These are phyloP conservation scores for Kockiozyma suomiensis DNA, from an alignment of 805 yeast genomes.

Conservation along the genomic window DNA sequence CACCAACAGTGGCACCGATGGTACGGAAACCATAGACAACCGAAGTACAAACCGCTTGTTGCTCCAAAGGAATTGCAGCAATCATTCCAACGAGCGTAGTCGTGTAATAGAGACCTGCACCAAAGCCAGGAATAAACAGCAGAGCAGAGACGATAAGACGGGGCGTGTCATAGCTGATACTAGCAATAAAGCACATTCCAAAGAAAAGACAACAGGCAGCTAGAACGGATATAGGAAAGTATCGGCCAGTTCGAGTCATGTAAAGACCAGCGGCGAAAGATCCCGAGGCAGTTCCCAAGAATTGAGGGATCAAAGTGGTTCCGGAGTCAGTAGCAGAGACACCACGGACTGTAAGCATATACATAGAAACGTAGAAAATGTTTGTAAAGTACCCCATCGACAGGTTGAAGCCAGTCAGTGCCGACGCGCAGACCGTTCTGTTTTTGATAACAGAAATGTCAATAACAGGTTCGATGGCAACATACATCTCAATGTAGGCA, in stretches of 20 bases:
- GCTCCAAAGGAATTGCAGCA: slow-evolving; percentile 66
- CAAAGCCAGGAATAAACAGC: slow-evolving; percentile 57
- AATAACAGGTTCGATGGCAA: slow-evolving; percentile 66
- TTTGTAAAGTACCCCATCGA: slow-evolving; percentile 68
- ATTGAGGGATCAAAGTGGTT: slow-evolving; percentile 53
- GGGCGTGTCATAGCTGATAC: slow-evolving; percentile 31
- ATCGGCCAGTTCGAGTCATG: slow-evolving; percentile 69
- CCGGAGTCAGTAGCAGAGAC: slow-evolving; percentile 61
- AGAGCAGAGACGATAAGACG: slow-evolving; percentile 46
- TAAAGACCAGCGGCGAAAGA: slow-evolving; percentile 67
- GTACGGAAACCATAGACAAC: slow-evolving; percentile 87
- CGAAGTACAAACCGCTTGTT: slow-evolving; percentile 84
- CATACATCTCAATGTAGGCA: slow-evolving; percentile 52
- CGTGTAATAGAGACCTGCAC: slow-evolving; percentile 67
- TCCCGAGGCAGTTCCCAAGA: slow-evolving; percentile 67
- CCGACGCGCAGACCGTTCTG: slow-evolving; percentile 64
- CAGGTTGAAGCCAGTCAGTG: slow-evolving; percentile 69
- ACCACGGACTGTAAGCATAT: slow-evolving; percentile 58
- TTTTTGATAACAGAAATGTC: slow-evolving; percentile 60
- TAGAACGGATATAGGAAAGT: slow-evolving; percentile 51
- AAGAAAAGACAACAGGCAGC: slow-evolving; percentile 50
- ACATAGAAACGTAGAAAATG: slow-evolving; percentile 72
- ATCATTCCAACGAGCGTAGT: slow-evolving; percentile 73
- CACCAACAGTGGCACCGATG: slow-evolving; percentile 81
- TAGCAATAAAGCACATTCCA: slow-evolving; percentile 50